These are phyloP conservation scores for Ichthyophthirius multifiliis DNA, from an alignment of 169 alveolate genomes.

Conservation along the genomic window DNA sequence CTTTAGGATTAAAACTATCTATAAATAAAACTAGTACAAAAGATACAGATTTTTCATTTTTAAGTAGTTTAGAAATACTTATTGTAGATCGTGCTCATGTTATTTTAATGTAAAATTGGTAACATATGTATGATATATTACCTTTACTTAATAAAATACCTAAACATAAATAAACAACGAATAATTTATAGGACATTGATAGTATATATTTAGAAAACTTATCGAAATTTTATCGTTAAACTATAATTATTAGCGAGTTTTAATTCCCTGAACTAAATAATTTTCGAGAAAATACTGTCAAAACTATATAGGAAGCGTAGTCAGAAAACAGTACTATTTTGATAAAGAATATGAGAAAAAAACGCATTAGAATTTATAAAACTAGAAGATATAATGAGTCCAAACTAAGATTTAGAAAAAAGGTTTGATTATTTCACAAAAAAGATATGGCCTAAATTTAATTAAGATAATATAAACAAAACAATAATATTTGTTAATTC, in stretches of 20 bases:
- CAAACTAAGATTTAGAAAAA: constrained; percentile 67
- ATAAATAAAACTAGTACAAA: constrained; percentile 60
- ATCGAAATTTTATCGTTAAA: constrained; percentile 64
- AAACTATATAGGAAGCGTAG: too few species aligned
- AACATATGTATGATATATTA: constrained; percentile 71
- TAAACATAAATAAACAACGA: constrained; percentile 59
- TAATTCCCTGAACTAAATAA: constrained; percentile 63
- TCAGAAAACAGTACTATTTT: too few species aligned
- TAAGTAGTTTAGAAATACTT: constrained; percentile 68
- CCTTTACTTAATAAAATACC: constrained; percentile 63
- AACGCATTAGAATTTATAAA: too few species aligned
- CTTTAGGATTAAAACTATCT: constrained; percentile 70
- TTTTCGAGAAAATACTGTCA: constrained; percentile 35
- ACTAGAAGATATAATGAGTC: too few species aligned
- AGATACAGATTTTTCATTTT: constrained; percentile 68
- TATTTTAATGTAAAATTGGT: constrained; percentile 70
- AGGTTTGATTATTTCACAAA: constrained; percentile 68
- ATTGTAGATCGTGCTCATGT: constrained; percentile 74
- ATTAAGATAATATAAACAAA: constrained; percentile 59
- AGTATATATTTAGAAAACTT: constrained; percentile 55
- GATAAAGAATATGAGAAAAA: too few species aligned
- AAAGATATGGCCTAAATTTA: constrained; percentile 68
- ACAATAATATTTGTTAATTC: constrained; percentile 69
- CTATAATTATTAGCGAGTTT: constrained; percentile 65
- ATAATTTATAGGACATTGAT: constrained; percentile 64